Base-by-base conservation (phyloP, 176 grass and related monocot genomes). In the Phragmites australis region DNA sequence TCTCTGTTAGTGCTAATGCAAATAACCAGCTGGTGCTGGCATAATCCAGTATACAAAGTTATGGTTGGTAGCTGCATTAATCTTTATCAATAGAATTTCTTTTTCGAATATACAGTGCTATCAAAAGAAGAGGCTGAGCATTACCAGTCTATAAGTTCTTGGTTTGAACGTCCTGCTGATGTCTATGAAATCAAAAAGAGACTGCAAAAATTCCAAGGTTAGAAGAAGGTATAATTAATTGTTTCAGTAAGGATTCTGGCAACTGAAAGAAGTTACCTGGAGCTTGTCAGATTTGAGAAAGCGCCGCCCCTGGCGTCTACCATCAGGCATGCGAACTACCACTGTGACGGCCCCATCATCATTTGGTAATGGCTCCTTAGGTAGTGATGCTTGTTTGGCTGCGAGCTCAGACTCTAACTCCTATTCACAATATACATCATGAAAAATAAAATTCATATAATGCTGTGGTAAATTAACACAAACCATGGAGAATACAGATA, bases 241-340 rank as follows among this genome's bases (percentile, higher is more conserved):
- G 25, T 79, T 58, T 43, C 61, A 61, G 77, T 37, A 26, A 10
- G 18, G 65, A 81, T 83, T 70, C 55, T 55, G 23, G 82, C 41
- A 87, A 80, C 68, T 21, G 5, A 43, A 47, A 87, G 18, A 37
- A 27, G 62, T 65, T 77, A 95, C 97, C 88, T 91, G 90, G 89
- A 99, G 93, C 76, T 96, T 94, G 67, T 99, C 88, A 9, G 88
- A 91, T 88, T 90, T 99, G 41, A 95, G 74, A 89, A 99, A 99
- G 29, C 90, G 84, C 42, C 90, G 89, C 74, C 90, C 92, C 61
- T 59, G 71, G 26, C 97, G 93, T 72, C 78, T 89, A 44, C 96
- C 96, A 84, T 99, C 87, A 86, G 90, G 90, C 90, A 95, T 95
- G 39, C 92, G 88, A 55, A 99, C 97, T 53, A 99, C 81, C 62